These are phyloP conservation scores for Entomortierella chlamydospora DNA, from an alignment of 192 early-diverging fungal genomes.

Conservation along the genomic window DNA sequence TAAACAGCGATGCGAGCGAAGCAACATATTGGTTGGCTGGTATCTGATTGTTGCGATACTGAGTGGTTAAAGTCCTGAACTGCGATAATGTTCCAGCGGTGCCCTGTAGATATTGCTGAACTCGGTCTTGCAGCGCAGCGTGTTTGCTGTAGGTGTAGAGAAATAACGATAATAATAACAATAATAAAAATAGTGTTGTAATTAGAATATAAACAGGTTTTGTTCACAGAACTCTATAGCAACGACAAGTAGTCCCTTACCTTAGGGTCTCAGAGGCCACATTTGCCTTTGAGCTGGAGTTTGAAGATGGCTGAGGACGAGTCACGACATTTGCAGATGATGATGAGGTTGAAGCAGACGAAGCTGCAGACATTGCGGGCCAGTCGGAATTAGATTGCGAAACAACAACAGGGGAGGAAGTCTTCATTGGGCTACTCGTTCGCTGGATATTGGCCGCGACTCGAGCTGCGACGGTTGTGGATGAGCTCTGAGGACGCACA, in stretches of 20 bases:
- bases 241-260: background rate
- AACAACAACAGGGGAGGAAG: slow-evolving; percentile 27
- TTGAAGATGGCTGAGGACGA: background rate
- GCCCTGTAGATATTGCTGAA: slow-evolving; percentile 46
- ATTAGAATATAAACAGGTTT: too few relatives aligned
- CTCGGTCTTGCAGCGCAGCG: slow-evolving; percentile 51
- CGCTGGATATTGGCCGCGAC: slow-evolving; percentile 50
- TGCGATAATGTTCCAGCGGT: slow-evolving; percentile 52
- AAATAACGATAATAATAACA: too few relatives aligned
- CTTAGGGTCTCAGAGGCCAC: slow-evolving; percentile 27
- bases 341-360: background rate
- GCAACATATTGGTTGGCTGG: slow-evolving; percentile 57
- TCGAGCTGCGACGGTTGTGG: slow-evolving; percentile 36
- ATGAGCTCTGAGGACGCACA: slow-evolving; percentile 18
- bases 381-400: slow-evolving; percentile 35
- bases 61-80: slow-evolving; percentile 62
- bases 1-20: slow-evolving; percentile 50
- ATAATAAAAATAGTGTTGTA: too few relatives aligned
- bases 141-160: too few relatives aligned
- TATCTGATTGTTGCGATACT: slow-evolving; percentile 58
- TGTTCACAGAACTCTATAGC: too few relatives aligned
- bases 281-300: background rate
- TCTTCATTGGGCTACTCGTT: slow-evolving; percentile 39
- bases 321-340: background rate
- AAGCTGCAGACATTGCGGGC: slow-evolving; percentile 39